Evolutionary conservation across 495 filamentous ascomycete genomes (phyloP).

Genomic region (Aspergillus bridgeri): DNA sequence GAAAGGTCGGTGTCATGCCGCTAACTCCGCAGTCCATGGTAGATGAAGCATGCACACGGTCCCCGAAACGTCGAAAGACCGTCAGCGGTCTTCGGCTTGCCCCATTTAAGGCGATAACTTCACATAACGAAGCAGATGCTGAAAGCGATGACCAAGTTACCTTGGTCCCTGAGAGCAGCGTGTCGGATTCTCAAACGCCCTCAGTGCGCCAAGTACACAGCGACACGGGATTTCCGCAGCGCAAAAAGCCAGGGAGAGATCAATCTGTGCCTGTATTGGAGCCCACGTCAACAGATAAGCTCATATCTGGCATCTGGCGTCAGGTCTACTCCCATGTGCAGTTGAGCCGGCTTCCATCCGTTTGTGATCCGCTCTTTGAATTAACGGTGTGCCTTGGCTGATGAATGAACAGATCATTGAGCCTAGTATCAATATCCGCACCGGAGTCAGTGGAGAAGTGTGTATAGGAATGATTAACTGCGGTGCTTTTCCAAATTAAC

Average conservation of each 20-base stretch:
- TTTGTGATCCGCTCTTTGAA: not conserved
- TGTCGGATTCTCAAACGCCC: not conserved
- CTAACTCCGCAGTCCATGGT: not conserved
- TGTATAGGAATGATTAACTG: not conserved
- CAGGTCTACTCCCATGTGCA: constrained; percentile 18
- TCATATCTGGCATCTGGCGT: constrained; percentile 22
- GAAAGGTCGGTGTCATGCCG: not conserved
- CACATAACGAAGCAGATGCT: not conserved
- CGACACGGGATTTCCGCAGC: constrained; percentile 22
- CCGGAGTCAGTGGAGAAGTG: constrained; percentile 19
- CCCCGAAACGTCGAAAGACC: constrained; percentile 16
- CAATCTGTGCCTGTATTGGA: constrained; percentile 7
- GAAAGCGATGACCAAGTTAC: not conserved
- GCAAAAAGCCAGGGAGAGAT: constrained; percentile 17
- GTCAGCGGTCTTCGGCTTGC: constrained; percentile 15
- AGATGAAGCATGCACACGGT: not conserved
- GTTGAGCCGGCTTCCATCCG: constrained; percentile 12
- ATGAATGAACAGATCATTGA: constrained; percentile 11
- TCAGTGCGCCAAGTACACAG: constrained; percentile 20
- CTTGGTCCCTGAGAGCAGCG: not conserved
- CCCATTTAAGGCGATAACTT: not conserved
- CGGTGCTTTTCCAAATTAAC: not conserved
- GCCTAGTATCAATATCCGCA: constrained; percentile 17
- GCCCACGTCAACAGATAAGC: constrained; percentile 21
- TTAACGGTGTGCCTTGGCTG: not conserved